Evolutionary conservation across 2,329 filamentous ascomycete species (phyloP), one percentile per base, ranked within the genome.

Genomic region (Penicillium sp.): DNA sequence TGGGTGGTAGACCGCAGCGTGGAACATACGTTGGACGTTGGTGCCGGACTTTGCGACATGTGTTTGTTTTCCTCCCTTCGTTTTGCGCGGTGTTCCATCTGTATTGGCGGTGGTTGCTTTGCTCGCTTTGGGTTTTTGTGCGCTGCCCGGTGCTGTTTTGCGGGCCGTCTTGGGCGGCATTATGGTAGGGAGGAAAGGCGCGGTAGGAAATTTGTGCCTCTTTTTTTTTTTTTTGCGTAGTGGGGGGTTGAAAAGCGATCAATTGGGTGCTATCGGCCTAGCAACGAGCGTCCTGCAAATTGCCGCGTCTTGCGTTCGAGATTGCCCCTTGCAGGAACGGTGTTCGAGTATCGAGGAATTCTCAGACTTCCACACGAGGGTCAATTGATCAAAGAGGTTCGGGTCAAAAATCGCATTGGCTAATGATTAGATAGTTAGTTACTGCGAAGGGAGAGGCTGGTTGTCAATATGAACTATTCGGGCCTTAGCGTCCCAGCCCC

Each of bases 21-120:
- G 39, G 49, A 61, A 49, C 69, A 47, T 70, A 76, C 74, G 70
- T 62, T 74, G 72, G 47, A 75, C 66, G 61, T 72, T 67, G 53
- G 72, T 68, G 51, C 62, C 53, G 51, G 57, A 63, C 39, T 61
- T 62, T 38, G 63, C 54, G 53, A 27, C 35, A 29, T 40, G 47
- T 40, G 63, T 48, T 56, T 61, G 57, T 54, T 67, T 66, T 30
- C 55, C 58, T 55, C 51, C 54, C 41, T 56, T 64, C 18, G 47
- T 44, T 46, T 69, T 71, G 43, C 55, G 63, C 38, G 66, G 53
- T 29, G 57, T 53, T 4, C 55, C 59, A 36, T 58, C 53, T 43
- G 51, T 58, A 23, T 55, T 48, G 29, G 55, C 52, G 19, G 46
- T 51, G 35, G 44, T 26, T 38, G 32, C 43, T 39, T 49, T 48